Evolutionary conservation across 768 basidiomycete species (phyloP).

Genomic region (Leccinum obscurum): DNA sequence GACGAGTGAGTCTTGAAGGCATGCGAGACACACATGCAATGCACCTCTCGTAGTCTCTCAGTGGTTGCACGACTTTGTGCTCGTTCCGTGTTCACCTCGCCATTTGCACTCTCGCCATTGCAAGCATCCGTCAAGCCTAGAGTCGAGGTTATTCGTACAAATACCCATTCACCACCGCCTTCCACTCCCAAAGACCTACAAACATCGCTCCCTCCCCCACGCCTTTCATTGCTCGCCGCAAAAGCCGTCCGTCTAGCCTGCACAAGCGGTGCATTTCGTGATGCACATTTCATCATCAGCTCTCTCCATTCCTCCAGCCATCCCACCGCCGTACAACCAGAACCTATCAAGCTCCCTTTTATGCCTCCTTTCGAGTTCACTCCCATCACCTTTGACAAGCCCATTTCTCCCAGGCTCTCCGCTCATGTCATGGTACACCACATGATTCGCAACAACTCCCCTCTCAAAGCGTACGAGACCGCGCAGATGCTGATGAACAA

Average conservation of each 20-base stretch:
- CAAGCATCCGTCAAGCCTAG: conserved; percentile 9
- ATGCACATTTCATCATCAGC: conserved; percentile 59
- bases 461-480: conserved; percentile 48
- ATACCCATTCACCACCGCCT: not conserved
- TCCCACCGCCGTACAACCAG: not conserved
- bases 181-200: not conserved
- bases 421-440: conserved; percentile 67
- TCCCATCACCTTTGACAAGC: conserved; percentile 47
- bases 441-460: conserved; percentile 52
- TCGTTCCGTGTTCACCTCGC: conserved; percentile 14
- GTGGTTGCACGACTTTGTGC: not conserved
- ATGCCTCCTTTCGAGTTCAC: conserved; percentile 36
- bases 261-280: conserved; percentile 41
- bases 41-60: conserved; percentile 49
- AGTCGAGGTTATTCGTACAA: not conserved
- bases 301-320: conserved; percentile 48
- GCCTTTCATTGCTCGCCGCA: conserved; percentile 39
- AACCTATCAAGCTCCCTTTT: conserved; percentile 22
- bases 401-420: conserved; percentile 58
- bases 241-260: conserved; percentile 52
- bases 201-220: conserved; percentile 10
- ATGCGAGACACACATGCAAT: conserved; percentile 76
- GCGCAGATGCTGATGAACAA: conserved; percentile 53
- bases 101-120: not conserved
- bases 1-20: conserved; percentile 32